Percentiles rank a stretch among this genome's conserved stretches.
Conservation (phyloP, 1,139 yeast species). For the Eremothecium sinecaudum region DNA sequence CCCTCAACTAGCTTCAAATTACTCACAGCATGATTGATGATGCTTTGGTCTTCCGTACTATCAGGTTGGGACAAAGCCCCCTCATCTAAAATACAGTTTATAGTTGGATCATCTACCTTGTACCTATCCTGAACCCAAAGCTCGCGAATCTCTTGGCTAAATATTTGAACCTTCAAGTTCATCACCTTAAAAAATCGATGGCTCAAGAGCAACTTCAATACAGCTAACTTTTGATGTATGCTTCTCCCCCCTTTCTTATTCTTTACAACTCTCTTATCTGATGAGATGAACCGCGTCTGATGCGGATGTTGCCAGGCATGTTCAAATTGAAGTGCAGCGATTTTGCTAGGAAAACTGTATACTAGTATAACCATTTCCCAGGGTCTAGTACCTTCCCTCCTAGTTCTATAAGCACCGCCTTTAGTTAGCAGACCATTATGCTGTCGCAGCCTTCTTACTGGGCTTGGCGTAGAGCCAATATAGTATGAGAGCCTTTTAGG, state of each 20-base stretch:
- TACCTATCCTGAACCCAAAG: constrained; percentile 25
- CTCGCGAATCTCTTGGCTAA: constrained; percentile 29
- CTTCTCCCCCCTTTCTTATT: constrained; percentile 33
- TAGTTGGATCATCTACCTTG: constrained; percentile 8
- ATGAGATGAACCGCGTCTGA: constrained; percentile 49
- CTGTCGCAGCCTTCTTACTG: constrained; percentile 56
- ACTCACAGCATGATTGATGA: constrained; percentile 18
- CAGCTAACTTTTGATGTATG: constrained; percentile 44
- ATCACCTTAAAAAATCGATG: constrained; percentile 37
- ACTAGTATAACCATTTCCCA: constrained; percentile 62
- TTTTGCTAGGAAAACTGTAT: constrained; percentile 63
- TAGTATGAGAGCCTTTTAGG: constrained; percentile 50
- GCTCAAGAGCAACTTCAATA: constrained; percentile 39
- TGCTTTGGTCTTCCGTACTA: constrained; percentile 13
- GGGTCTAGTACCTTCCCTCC: constrained; percentile 47
- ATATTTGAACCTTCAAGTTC: constrained; percentile 36
- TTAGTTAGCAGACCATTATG: constrained; percentile 60
- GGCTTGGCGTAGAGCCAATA: constrained; percentile 73
- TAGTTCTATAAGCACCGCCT: constrained; percentile 67
- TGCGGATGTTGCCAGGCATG: constrained; percentile 75
- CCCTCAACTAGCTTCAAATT: constrained; percentile 19
- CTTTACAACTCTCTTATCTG: constrained; percentile 27
- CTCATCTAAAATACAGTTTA: constrained; percentile 7
- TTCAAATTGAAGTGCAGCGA: constrained; percentile 59
- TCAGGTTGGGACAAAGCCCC: constrained; percentile 6